Percentiles rank a stretch among this genome's conserved stretches.
These are phyloP conservation scores for Stachybotrys chartarum DNA, from an alignment of 2,329 filamentous ascomycete species.

Conservation along the genomic window DNA sequence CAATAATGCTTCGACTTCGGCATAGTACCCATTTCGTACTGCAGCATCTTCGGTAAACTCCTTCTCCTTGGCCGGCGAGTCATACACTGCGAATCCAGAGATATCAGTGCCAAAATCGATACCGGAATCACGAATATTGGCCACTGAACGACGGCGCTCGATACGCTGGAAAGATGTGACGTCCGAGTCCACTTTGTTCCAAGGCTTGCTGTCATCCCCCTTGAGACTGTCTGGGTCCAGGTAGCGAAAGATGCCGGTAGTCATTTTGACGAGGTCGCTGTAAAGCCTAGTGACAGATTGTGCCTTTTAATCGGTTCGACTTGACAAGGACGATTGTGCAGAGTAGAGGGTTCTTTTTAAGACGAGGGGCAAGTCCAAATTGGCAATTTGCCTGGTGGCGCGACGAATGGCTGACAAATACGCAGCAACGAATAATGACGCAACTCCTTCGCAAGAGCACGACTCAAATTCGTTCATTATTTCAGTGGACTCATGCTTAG, in stretches of 20 bases:
- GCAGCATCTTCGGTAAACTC: conserved; percentile 47
- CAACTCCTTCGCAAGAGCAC: too few relatives aligned
- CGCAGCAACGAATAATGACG: too few relatives aligned
- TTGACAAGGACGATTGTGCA: too few relatives aligned
- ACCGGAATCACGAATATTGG: conserved; percentile 13
- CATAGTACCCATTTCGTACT: conserved; percentile 52
- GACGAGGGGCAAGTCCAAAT: too few relatives aligned
- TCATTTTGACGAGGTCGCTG: conserved; percentile 4
- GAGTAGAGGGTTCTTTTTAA: too few relatives aligned
- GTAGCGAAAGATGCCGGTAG: conserved; percentile 6
- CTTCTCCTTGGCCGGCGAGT: conserved; percentile 36
- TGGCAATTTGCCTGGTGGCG: too few relatives aligned
- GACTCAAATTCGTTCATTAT: too few relatives aligned
- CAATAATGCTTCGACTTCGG: conserved; percentile 52
- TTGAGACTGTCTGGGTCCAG: conserved; percentile 5
- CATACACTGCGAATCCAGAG: conserved; percentile 16
- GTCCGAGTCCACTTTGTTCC: conserved; percentile 16
- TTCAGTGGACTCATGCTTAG: too few relatives aligned
- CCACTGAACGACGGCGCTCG: conserved; percentile 11
- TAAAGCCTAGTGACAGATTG: too few relatives aligned
- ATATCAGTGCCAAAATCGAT: conserved; percentile 12
- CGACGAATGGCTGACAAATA: too few relatives aligned
- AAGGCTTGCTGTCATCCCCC: conserved; percentile 3
- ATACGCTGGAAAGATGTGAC: conserved; percentile 11
- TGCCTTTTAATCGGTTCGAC: too few relatives aligned